Conservation (phyloP, 2,329 filamentous ascomycete species). For the Aspergillus sp. region DNA sequence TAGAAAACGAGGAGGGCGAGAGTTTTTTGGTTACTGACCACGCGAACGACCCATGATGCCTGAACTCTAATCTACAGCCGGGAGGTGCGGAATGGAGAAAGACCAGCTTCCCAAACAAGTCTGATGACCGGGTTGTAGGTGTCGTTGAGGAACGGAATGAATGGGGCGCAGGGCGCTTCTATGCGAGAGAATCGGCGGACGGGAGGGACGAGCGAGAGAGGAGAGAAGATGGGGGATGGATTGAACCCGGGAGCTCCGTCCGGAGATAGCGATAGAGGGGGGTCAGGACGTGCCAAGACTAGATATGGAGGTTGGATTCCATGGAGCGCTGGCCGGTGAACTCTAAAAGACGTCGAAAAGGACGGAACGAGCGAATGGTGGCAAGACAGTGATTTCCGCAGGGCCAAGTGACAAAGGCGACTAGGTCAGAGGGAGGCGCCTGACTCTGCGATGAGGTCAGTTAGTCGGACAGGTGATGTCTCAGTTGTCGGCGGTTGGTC, state of each 20-base stretch:
- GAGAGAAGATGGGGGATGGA: conserved; percentile 4
- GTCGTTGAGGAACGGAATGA: background rate
- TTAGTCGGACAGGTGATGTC: conserved; percentile 13
- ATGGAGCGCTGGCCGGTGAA: conserved; percentile 10
- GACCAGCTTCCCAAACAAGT: conserved; percentile 12
- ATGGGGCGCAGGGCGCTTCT: background rate
- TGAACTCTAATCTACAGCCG: conserved; percentile 4
- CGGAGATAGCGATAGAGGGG: conserved; percentile 14
- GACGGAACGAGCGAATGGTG: conserved; percentile 6
- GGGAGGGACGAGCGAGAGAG: conserved; percentile 4
- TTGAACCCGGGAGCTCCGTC: conserved; percentile 16
- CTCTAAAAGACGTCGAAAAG: background rate
- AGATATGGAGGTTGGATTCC: conserved; percentile 13
- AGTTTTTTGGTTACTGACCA: conserved; percentile 28
- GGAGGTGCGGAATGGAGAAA: conserved; percentile 13
- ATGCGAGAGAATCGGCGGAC: background rate
- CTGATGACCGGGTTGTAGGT: background rate
- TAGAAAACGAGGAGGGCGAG: conserved; percentile 3
- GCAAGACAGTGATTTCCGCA: background rate
- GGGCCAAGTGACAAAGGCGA: background rate
- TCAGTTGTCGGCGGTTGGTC: conserved; percentile 6
- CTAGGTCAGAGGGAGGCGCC: conserved; percentile 15
- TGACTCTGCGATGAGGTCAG: conserved; percentile 9
- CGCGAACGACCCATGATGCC: conserved; percentile 38
- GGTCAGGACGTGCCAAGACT: conserved; percentile 18